Conservation (phyloP, 2,329 filamentous ascomycete species). For the Pseudogymnoascus sp. region DNA sequence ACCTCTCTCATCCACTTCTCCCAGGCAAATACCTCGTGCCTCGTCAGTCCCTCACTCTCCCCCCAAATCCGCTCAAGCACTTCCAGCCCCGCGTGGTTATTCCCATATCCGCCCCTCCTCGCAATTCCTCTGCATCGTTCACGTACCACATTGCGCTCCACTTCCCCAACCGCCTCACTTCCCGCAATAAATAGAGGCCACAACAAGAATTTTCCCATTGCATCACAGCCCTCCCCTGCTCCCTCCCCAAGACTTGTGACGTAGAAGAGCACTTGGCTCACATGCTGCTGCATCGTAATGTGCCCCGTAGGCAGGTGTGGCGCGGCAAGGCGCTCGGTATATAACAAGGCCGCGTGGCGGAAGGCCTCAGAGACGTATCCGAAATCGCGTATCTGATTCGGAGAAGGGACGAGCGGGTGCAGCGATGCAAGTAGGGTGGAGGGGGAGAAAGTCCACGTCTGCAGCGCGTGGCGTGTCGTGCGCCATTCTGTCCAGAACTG, state of each 20-base stretch:
- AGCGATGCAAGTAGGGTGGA: conserved; percentile 42
- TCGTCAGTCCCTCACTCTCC: conserved; percentile 17
- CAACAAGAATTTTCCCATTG: conserved; percentile 63
- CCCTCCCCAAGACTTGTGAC: conserved; percentile 67
- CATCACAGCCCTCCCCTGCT: conserved; percentile 41
- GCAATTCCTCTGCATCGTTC: conserved; percentile 79
- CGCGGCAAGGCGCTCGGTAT: conserved; percentile 78
- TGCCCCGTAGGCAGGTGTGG: conserved; percentile 65
- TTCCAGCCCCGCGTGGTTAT: conserved; percentile 79
- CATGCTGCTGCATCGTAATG: conserved; percentile 73
- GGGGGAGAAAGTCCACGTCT: conserved; percentile 70
- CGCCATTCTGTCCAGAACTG: conserved; percentile 86
- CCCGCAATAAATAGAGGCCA: conserved; percentile 91
- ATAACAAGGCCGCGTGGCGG: conserved; percentile 79
- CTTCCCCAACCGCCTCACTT: conserved; percentile 76
- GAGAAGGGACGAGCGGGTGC: conserved; percentile 37
- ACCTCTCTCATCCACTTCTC: conserved; percentile 6
- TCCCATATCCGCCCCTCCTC: conserved; percentile 83
- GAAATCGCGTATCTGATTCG: conserved; percentile 62
- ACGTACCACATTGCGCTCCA: conserved; percentile 71
- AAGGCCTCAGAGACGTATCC: conserved; percentile 82
- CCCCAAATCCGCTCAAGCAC: conserved; percentile 79
- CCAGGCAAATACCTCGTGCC: not conserved
- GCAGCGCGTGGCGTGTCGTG: conserved; percentile 64
- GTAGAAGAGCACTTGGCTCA: conserved; percentile 74